Base-by-base conservation (phyloP, 441 rosid species). In the Metrosideros polymorpha region DNA sequence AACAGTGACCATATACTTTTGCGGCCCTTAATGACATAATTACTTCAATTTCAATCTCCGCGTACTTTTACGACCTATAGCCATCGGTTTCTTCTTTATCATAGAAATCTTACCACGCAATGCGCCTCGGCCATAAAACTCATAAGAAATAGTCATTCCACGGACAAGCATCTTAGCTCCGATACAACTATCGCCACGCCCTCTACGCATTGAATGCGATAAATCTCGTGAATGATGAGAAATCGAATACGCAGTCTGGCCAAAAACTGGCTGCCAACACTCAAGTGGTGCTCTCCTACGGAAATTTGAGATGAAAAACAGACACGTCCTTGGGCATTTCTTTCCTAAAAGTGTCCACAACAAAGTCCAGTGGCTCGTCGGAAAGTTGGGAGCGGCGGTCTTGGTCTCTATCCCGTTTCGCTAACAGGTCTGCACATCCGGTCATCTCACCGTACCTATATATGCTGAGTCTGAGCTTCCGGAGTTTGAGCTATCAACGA, bases 311-410 rank as follows among this genome's bases (percentile, higher is more conserved):
- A 56, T 56, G 61, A n/a, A 56, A n/a, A 6, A 57, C 30, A 13
- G 63, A 57, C 19, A 15, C 15, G 22, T 29, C 71, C 71, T 15
- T 14, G 4, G 3, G 71, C 39, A 59, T 59, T 29, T 59, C 54
- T 14, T 59, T 59, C 71, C 39, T 59, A 18, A 30, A 6, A 30
- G 35, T 59, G 39, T 15, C 39, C 7, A 3, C 39, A 29, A 32
- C 71, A 29, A 59, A 29, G 39, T 59, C 71, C 71, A 18, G 39
- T 8, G 15, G 30, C 25, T n/a, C 59, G 9, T 9, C n/a, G 4
- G 0, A 3, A 22, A 54, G 27, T 24, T 25, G 6, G 59, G 12
- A 24, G 59, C 0, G 29, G 59, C 3, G 2, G 0, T 55, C 57
- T 54, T 56, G 1, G 2, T n/a, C 63, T 56, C 63, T 57, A 57